These are phyloP conservation scores for Miscanthus lutarioriparius DNA, from an alignment of 176 grass and related monocot species.

Conservation along the genomic window DNA sequence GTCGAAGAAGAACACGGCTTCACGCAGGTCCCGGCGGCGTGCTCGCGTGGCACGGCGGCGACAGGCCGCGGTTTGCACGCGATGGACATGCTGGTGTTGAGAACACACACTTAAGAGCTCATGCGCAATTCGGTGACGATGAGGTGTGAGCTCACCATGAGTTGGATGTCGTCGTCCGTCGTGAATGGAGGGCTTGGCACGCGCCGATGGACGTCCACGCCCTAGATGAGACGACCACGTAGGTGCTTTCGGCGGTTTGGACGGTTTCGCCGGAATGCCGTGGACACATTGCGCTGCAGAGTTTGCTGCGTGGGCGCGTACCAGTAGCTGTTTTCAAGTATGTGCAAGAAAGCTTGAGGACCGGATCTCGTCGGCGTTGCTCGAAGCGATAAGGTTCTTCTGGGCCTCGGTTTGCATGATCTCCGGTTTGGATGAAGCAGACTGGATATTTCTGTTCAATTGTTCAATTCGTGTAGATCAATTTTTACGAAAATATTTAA, in stretches of 20 bases:
- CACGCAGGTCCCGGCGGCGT: too few relatives aligned
- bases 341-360: slow-evolving; percentile 25
- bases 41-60: too few relatives aligned
- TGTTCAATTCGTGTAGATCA: too few relatives aligned
- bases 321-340: too few relatives aligned
- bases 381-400: slow-evolving; percentile 27
- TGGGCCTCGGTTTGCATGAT: background rate
- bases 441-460: background rate
- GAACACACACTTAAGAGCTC: too few relatives aligned
- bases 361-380: slow-evolving; percentile 8
- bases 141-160: too few relatives aligned
- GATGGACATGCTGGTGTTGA: too few relatives aligned
- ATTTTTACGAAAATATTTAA: background rate
- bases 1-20: too few relatives aligned
- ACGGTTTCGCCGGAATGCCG: background rate
- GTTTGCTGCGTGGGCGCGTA: too few relatives aligned
- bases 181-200: background rate
- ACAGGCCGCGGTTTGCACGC: too few relatives aligned
- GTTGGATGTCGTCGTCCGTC: slow-evolving; percentile 8
- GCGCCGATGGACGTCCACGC: slow-evolving; percentile 7
- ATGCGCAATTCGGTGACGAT: too few relatives aligned
- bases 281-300: too few relatives aligned
- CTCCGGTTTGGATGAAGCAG: background rate
- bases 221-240: slow-evolving; percentile 34
- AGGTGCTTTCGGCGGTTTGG: background rate